Evolutionary conservation across 352 stramenopile genomes (phyloP).

Genomic region (Phytophthora multivora): DNA sequence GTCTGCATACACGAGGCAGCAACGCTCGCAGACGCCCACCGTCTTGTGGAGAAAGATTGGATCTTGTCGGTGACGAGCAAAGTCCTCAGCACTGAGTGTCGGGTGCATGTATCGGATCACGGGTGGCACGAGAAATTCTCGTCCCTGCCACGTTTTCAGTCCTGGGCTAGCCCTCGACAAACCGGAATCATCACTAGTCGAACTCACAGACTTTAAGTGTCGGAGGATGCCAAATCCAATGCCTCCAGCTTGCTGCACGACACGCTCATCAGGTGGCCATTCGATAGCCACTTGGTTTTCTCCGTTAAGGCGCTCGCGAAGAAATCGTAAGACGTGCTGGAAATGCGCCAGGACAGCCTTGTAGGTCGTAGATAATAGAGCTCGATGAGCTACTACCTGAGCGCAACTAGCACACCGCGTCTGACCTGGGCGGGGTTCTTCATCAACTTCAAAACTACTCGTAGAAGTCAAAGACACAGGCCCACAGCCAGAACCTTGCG

Average conservation of each 20-base stretch:
- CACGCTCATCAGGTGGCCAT: constrained; percentile 89
- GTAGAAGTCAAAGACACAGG: constrained; percentile 22
- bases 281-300: constrained; percentile 59
- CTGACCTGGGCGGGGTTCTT: constrained; percentile 32
- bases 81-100: constrained; percentile 81
- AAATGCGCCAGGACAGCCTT: constrained; percentile 96
- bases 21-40: constrained; percentile 91
- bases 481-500: constrained; percentile 25
- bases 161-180: constrained; percentile 6
- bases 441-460: constrained; percentile 8
- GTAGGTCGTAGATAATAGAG: constrained; percentile 90
- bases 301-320: constrained; percentile 52
- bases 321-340: constrained; percentile 82
- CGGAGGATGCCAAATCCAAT: constrained; percentile 92
- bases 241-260: constrained; percentile 90
- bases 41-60: constrained; percentile 95
- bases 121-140: constrained; percentile 88
- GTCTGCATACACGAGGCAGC: constrained; percentile 94
- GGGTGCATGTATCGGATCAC: constrained; percentile 93
- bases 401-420: constrained; percentile 89
- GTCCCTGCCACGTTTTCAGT: constrained; percentile 21
- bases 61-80: constrained; percentile 89
- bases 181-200: constrained; percentile 12
- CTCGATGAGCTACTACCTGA: constrained; percentile 56
- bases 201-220: constrained; percentile 21